Evolutionary conservation across 2,329 filamentous ascomycete species (phyloP), one percentile per base, ranked within the genome.

Genomic region (Sclerotinia subarctica): DNA sequence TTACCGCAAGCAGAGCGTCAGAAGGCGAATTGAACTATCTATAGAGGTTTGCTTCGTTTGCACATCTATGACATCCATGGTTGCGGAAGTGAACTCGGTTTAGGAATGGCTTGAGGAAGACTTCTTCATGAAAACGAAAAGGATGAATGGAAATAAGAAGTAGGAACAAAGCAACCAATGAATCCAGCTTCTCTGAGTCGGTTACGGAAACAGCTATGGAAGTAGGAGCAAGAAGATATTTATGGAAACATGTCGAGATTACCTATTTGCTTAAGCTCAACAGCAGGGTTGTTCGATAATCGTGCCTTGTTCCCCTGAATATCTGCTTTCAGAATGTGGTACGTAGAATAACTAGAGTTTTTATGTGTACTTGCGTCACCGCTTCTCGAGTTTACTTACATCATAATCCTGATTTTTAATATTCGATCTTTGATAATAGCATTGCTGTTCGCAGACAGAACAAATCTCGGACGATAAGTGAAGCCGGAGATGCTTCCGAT

Each of bases 91-190:
- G 19, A 2, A 35, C 32, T 47, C 44, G 19, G 5, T 47, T 26
- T 49, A 35, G 38, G 38, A 32, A 46, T 38, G 29, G 19, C 1
- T 19, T 47, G 42, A 26, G 10, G 29, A 47, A 24, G 21, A 38
- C 21, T 19, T 26, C 8, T 26, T 13, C 58, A 51, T 63, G 29
- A 47, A 66, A 47, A 47, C 63, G 52, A n/a, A 42, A 42, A 35
- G 21, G 21, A 59, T 47, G n/a, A 24, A 19, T 13, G 21, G 11
- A 66, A 21, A 38, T 26, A 1, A 38, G 29, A 38, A 19, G 8
- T 38, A 26, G 17, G 29, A n/a, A 63, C 59, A 63, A 63, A 63
- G 59, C 46, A 63, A 11, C 35, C 13, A 24, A 51, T 38, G 46
- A 63, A 26, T 63, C 29, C n/a, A 42, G 46, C n/a, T 21, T 11